phyloP scores from a whole-genome alignment of 371 early-diverging fungal species.

The Apophysomyces ossiformis region DNA sequence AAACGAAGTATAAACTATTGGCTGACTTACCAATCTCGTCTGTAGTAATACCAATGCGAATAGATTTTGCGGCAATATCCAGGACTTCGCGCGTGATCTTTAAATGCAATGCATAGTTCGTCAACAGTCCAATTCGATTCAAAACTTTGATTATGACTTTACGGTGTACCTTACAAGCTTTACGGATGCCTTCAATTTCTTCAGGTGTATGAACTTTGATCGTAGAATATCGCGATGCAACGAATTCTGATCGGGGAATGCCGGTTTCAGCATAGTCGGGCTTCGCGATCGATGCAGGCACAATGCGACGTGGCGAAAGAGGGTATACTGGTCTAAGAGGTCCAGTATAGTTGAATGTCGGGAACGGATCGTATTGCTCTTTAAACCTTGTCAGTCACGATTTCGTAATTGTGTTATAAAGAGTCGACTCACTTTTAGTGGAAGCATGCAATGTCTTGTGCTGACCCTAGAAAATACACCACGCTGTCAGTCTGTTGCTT shows the following conservation, averaged over 20 bases:
- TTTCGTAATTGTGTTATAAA: not conserved
- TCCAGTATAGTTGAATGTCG: conserved; percentile 81
- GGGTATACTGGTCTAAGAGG: conserved; percentile 87
- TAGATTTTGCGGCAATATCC: conserved; percentile 78
- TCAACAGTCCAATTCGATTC: not conserved
- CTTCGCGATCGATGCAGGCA: conserved; percentile 74
- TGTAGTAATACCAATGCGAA: conserved; percentile 89
- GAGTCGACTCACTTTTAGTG: conserved; percentile 24
- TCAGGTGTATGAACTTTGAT: conserved; percentile 70
- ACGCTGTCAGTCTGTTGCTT: not conserved
- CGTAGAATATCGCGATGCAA: conserved; percentile 56
- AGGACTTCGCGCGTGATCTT: conserved; percentile 88
- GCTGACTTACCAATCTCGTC: conserved; percentile 73
- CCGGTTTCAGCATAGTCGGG: conserved; percentile 90
- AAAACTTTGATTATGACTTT: too few relatives aligned
- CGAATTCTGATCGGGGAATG: conserved; percentile 72
- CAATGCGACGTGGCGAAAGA: conserved; percentile 72
- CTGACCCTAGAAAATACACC: conserved; percentile 38
- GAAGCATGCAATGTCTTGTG: conserved; percentile 50
- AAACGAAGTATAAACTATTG: not conserved
- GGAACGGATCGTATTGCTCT: conserved; percentile 81
- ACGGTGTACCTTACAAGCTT: conserved; percentile 71
- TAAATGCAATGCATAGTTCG: not conserved
- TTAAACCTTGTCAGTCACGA: conserved; percentile 12
- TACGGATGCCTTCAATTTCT: conserved; percentile 82